Base-by-base conservation (phyloP, 805 yeast species). In the Metschnikowia matae region DNA sequence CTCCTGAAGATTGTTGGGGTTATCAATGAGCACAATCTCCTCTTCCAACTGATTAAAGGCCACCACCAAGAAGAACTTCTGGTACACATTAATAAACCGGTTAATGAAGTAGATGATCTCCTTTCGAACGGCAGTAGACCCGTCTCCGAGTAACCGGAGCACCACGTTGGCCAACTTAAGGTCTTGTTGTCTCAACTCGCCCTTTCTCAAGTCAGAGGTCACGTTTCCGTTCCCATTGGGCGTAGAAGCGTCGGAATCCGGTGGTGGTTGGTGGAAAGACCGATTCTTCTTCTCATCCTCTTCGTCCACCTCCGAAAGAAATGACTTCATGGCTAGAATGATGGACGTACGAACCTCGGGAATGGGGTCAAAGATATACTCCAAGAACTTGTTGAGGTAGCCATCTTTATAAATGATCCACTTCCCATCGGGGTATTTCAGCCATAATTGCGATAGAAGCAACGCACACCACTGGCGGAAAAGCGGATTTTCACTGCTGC, bases 271-370 rank as follows among this genome's bases (percentile, higher is more conserved):
- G 11, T 33, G 46, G 17, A 34, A 43, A 8, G 45, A 17, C 17
- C 37, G 37, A 26, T 15, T 31, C 29, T 41, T 41, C 42, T 43
- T 48, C 50, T 37, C 37, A 5, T 46, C 23, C 8, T 48, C 56
- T 4, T 40, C 51, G 14, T 73, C 80, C 1, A 69, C 66, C 33
- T 75, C 81, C 3, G 84, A 81, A 34, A 87, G 66, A 61, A 84
- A 89, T 36, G 83, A 80, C 3, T 89, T 81, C 44, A 92, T 70
- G 0, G 96, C 87, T 33, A 83, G 71, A 11, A 94, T 70, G 3
- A 89, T 81, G 0, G 97, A 88, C 0, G 97, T 86, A 49, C 98
- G 75, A 1, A 94, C 96, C 65, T 94, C 99, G 0, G 98, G 97
- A 43, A 92, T 89, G 0, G 97, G 96, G 63, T 94, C 98, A 54